A percentile compares a stretch with the other conserved stretches of the same genome.
Conservation (phyloP, 225 moss, liverwort and hornwort species). For the Rhytidiadelphus loreus region DNA sequence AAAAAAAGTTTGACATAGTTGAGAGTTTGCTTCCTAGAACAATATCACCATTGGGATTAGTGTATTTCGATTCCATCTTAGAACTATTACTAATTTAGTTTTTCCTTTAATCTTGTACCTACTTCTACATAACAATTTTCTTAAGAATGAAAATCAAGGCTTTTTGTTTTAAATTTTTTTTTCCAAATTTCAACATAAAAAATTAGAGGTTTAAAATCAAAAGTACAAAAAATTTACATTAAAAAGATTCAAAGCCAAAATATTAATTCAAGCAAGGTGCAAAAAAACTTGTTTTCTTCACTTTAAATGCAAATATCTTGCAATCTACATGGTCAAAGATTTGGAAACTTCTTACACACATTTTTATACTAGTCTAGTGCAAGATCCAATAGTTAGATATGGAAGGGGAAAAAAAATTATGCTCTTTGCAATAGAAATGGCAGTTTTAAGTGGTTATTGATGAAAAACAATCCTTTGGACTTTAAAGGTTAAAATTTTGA, state of each 20-base stretch:
- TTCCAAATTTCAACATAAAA: background rate
- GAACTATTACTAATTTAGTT: background rate
- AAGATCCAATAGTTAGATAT: too few relatives aligned
- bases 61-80: background rate
- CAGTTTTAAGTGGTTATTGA: too few relatives aligned
- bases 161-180: background rate
- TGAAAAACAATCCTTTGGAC: too few relatives aligned
- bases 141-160: background rate
- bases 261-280: too few relatives aligned
- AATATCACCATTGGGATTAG: background rate
- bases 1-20: background rate
- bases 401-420: too few relatives aligned
- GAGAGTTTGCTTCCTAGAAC: background rate
- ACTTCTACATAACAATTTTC: background rate
- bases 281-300: background rate
- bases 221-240: background rate
- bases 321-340: background rate
- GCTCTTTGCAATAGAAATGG: too few relatives aligned
- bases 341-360: too few relatives aligned
- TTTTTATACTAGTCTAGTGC: too few relatives aligned
- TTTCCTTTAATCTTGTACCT: background rate
- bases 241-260: background rate
- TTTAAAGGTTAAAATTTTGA: too few relatives aligned
- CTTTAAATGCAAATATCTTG: background rate
- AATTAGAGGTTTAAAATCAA: background rate